These are phyloP conservation scores for Podosphaera fusca DNA, from an alignment of 2,329 filamentous ascomycete species.

Conservation along the genomic window DNA sequence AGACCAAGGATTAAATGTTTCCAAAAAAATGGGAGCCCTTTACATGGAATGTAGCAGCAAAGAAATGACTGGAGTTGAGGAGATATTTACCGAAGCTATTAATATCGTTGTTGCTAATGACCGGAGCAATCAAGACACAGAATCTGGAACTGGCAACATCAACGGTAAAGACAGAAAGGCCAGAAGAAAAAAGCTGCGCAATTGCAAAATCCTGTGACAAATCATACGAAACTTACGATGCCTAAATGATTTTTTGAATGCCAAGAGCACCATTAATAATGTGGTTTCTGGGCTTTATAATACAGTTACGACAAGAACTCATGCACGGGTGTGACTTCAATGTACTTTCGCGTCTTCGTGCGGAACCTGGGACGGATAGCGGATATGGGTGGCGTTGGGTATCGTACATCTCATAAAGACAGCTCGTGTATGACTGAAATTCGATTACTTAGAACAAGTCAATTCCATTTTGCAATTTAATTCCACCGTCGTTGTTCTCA, in stretches of 20 bases:
- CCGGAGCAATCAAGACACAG: conserved; percentile 25
- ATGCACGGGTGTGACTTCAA: too few relatives aligned
- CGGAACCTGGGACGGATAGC: too few relatives aligned
- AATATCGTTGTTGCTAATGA: conserved; percentile 72
- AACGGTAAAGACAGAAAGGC: conserved; percentile 3
- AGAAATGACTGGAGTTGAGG: conserved; percentile 86
- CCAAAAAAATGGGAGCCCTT: conserved; percentile 76
- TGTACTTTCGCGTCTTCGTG: too few relatives aligned
- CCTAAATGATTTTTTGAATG: conserved; percentile 9
- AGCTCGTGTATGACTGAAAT: too few relatives aligned
- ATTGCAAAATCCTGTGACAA: conserved; percentile 49
- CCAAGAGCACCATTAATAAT: too few relatives aligned
- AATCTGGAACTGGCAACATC: background rate
- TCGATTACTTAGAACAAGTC: too few relatives aligned
- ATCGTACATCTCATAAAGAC: too few relatives aligned
- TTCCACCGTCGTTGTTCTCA: too few relatives aligned
- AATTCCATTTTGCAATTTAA: too few relatives aligned
- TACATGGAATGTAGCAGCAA: conserved; percentile 99
- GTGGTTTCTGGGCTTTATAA: too few relatives aligned
- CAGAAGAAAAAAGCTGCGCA: conserved; percentile 60
- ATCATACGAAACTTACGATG: conserved; percentile 7
- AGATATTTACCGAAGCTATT: conserved; percentile 85
- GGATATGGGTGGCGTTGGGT: too few relatives aligned
- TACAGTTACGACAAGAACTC: too few relatives aligned
- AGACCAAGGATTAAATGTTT: conserved; percentile 71